Evolutionary conservation across 176 grass and related monocot genomes (phyloP).

Genomic region (Musa troglodytarum): DNA sequence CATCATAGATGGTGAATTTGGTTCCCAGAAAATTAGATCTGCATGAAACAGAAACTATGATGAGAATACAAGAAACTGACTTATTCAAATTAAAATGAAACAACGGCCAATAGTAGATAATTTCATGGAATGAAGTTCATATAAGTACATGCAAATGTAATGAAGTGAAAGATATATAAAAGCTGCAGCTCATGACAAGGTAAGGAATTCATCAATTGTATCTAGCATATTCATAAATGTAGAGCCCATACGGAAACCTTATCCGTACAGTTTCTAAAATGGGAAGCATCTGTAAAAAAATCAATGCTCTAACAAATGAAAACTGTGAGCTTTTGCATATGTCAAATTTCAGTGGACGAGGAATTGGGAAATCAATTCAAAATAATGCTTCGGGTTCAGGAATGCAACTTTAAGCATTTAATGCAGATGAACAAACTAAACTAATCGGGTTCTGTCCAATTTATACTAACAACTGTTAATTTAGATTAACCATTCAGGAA

Average conservation of each 20-base stretch:
- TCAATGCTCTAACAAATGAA: too few relatives aligned
- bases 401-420: not conserved
- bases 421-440: not conserved
- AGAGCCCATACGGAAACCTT: not conserved
- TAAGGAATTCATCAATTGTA: too few relatives aligned
- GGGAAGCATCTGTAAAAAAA: not conserved
- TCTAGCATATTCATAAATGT: too few relatives aligned
- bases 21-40: slow-evolving; percentile 96
- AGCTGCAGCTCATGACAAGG: not conserved
- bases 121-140: not conserved
- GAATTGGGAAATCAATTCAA: not conserved
- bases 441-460: not conserved
- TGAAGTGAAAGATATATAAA: not conserved
- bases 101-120: not conserved
- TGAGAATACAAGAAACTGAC: not conserved
- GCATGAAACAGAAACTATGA: slow-evolving; percentile 16
- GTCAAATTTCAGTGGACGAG: not conserved
- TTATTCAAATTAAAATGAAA: not conserved
- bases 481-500: not conserved
- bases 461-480: not conserved
- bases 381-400: not conserved
- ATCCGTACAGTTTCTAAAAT: not conserved
- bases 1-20: slow-evolving; percentile 85
- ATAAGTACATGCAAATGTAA: not conserved
- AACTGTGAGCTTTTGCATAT: not conserved